phyloP scores from a whole-genome alignment of 768 basidiomycete genomes.

The Inosperma sp. region DNA sequence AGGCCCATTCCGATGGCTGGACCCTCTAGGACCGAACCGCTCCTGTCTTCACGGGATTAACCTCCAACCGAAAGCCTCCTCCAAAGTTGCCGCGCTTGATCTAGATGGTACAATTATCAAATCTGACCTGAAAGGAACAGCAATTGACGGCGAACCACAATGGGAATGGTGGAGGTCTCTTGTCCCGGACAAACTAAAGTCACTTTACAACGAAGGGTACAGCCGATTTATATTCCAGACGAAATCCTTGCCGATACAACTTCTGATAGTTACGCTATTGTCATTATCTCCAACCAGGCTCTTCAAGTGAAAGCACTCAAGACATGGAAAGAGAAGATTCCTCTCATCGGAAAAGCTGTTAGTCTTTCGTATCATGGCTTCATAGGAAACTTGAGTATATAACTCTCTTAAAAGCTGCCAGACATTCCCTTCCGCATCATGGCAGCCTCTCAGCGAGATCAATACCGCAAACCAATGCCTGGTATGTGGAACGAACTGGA shows the following conservation, averaged over 20 bases:
- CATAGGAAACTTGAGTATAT: neutral
- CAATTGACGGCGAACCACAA: constrained; percentile 31
- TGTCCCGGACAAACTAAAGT: constrained; percentile 61
- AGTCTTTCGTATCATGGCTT: constrained; percentile 15
- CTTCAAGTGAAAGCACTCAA: constrained; percentile 44
- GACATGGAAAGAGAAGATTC: constrained; percentile 76
- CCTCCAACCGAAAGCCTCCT: constrained; percentile 36
- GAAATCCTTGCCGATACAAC: neutral
- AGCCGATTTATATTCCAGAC: constrained; percentile 15
- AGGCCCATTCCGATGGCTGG: constrained; percentile 38
- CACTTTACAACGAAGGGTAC: constrained; percentile 58
- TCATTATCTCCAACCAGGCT: constrained; percentile 80
- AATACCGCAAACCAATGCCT: constrained; percentile 79
- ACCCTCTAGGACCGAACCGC: constrained; percentile 32
- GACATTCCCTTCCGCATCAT: constrained; percentile 72
- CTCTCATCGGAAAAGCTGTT: constrained; percentile 60
- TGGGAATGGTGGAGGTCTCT: constrained; percentile 72
- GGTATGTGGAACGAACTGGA: constrained; percentile 82
- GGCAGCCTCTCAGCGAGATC: constrained; percentile 71
- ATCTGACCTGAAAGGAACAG: constrained; percentile 26
- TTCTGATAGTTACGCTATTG: constrained; percentile 53
- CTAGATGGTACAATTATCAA: constrained; percentile 87
- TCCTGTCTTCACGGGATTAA: constrained; percentile 43
- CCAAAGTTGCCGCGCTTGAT: constrained; percentile 79
- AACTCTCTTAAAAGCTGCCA: constrained; percentile 45